These are phyloP conservation scores for Phoma sp. DNA, from an alignment of 2,329 filamentous ascomycete genomes.

Conservation along the genomic window DNA sequence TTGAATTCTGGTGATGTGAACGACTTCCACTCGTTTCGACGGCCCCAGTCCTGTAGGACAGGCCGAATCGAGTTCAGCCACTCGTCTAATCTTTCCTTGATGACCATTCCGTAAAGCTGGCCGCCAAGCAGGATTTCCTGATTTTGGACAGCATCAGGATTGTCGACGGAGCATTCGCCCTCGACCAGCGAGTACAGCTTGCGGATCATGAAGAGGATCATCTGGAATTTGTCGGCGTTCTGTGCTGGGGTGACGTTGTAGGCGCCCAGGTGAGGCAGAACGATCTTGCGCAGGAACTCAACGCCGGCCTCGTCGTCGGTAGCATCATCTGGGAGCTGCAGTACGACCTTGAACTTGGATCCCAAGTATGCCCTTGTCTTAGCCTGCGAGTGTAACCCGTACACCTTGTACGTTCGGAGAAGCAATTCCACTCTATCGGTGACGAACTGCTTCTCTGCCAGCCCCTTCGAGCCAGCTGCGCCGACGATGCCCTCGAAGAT, in stretches of 20 bases:
- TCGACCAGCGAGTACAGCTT: constrained; percentile 94
- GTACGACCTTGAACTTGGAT: constrained; percentile 85
- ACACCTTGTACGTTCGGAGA: constrained; percentile 90
- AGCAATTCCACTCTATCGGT: constrained; percentile 93
- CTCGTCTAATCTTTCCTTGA: constrained; percentile 94
- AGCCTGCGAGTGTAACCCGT: constrained; percentile 79
- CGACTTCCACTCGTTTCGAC: constrained; percentile 56
- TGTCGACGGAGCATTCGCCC: constrained; percentile 90
- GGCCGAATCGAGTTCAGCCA: constrained; percentile 72
- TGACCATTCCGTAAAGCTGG: constrained; percentile 90
- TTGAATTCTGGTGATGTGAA: constrained; percentile 79
- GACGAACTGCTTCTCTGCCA: constrained; percentile 84
- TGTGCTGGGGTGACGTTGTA: constrained; percentile 82
- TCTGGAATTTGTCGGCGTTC: constrained; percentile 89
- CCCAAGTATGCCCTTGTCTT: constrained; percentile 88
- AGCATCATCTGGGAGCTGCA: constrained; percentile 83
- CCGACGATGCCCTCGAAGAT: constrained; percentile 95
- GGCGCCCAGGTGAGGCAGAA: constrained; percentile 89
- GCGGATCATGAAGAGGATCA: constrained; percentile 93
- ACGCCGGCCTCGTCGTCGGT: constrained; percentile 87
- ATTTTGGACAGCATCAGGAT: constrained; percentile 94
- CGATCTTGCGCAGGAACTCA: constrained; percentile 87
- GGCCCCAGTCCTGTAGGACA: constrained; percentile 61
- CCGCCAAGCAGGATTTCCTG: constrained; percentile 94
- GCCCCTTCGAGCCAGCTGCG: constrained; percentile 73